Conservation (phyloP, 2,329 filamentous ascomycete species). For the Plectosphaerella plurivora region DNA sequence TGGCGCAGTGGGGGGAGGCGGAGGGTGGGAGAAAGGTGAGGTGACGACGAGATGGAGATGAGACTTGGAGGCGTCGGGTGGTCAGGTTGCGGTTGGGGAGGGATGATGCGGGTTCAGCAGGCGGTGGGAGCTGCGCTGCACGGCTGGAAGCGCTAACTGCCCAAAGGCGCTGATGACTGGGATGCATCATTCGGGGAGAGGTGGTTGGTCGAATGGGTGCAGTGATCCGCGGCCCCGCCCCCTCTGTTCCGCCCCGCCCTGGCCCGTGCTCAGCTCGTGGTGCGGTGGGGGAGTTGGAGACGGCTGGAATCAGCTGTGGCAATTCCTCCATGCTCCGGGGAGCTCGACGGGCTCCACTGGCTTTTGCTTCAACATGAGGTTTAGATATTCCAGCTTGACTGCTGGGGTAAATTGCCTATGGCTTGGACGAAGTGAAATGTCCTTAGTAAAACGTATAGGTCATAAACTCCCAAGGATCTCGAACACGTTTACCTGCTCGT, state of each 20-base stretch:
- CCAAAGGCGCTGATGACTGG: too few species aligned
- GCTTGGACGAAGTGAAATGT: too few species aligned
- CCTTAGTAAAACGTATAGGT: too few species aligned
- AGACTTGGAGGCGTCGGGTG: background rate
- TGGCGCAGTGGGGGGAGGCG: background rate
- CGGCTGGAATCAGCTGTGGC: too few species aligned
- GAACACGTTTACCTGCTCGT: too few species aligned
- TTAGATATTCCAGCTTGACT: too few species aligned
- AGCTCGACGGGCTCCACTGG: too few species aligned
- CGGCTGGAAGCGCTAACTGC: too few species aligned
- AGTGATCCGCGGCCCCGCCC: background rate
- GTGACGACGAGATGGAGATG: constrained; percentile 1
- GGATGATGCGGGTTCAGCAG: too few species aligned
- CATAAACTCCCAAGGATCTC: too few species aligned
- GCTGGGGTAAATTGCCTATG: too few species aligned
- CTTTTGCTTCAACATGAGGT: too few species aligned
- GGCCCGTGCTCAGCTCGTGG: background rate
- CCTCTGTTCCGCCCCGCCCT: background rate
- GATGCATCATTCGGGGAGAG: background rate
- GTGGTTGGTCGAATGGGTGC: background rate
- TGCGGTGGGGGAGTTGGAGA: background rate
- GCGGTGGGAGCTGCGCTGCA: background rate
- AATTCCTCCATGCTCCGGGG: background rate
- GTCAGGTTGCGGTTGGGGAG: background rate
- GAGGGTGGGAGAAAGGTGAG: background rate